Base-by-base conservation (phyloP, 1,284 basidiomycete genomes). In the Coniferiporia sulphurascens region DNA sequence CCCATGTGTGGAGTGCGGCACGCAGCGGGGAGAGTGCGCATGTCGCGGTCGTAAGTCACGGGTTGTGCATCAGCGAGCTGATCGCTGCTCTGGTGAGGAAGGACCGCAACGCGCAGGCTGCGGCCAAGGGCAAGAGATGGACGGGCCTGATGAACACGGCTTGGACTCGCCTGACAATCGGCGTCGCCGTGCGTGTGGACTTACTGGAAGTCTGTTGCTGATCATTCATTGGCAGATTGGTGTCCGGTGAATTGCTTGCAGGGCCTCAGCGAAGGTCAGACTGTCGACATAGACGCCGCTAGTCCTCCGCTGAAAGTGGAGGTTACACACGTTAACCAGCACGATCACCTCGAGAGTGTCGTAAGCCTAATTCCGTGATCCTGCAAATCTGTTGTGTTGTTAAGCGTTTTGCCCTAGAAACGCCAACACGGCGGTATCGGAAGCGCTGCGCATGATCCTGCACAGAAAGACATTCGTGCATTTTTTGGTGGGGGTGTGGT, bases 371-470 rank as follows among this genome's bases (percentile, higher is more conserved):
- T 46, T 46, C 12, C 3, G 9, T 74, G 22, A 41, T 48, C 41
- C 43, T 35, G 34, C 49, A 21, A 41, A 17, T 36, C 48, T 55
- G 17, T 21, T 53, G 22, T n/a, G 36, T 32, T 53, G 22, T 53
- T 55, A 50, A 60, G 48, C 34, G 46, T 35, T 36, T 22, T n/a
- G 7, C 21, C 45, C 10, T 65, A 90, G 88, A 81, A 80, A 63
- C 82, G 90, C 5, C 91, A 93, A 69, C 81, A 80, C 60, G 90
- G 89, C 0, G 92, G 92, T 0, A 87, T 92, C 48, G 87, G 89
- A 2, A 87, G 84, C 48, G 71, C 80, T 8, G 82, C 83, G 0
- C 80, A 86, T 66, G 92, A 95, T 67, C 83, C 85, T 35, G 83
- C 83, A 60, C 92, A 95, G 70, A 78, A 81, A 64, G 83, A 86